Evolutionary conservation across 164 flowering plant genomes (phyloP), one percentile per base, ranked within the genome.

Genomic region (Dillenia suffruticosa): DNA sequence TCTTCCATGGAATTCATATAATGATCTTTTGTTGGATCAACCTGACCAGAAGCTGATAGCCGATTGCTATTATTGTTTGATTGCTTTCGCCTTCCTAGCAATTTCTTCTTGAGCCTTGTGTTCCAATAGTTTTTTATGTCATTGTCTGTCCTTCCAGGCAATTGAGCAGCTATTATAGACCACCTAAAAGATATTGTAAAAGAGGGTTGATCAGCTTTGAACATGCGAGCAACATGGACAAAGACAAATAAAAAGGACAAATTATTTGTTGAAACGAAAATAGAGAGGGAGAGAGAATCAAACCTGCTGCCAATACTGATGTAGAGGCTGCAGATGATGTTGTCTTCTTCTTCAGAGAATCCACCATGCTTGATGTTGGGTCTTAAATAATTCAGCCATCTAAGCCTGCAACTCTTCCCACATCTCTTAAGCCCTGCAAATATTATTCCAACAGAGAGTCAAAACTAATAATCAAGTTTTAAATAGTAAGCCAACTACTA

Each of bases 111-210:
- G 77, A 93, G 58, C 64, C 82, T 87, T 4, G 98, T 93, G 78
- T 93, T 93, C 98, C 98, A 93, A 69, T 93, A 90, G 79, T 93
- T 93, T 76, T 93, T 93, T 49, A 93, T 84, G 63, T 93, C 98
- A 64, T 93, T 93, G 55, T 93, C 98, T 16, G 98, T 93, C 67
- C 98, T 85, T 70, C 98, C 98, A 5, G 98, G 98, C 66, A 93
- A 68, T 50, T 90, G 96, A 2, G 98, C 97, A 7, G 98, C 98
- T 75, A 93, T 93, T 65, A 93, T 82, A 0, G 98, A 93, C 98
- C 98, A 93, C 88, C 98, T 93, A 65, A 26, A 57, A 5, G 7
- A 32, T 32, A 32, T 32, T 32, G 50, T 13, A 8, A 47, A 14
- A 50, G 9, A 26, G 19, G 60, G 51, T 43, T n/a, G 15, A 56